These are phyloP conservation scores for Melampsora larici-populina DNA, from an alignment of 1,284 basidiomycete genomes.

Conservation along the genomic window DNA sequence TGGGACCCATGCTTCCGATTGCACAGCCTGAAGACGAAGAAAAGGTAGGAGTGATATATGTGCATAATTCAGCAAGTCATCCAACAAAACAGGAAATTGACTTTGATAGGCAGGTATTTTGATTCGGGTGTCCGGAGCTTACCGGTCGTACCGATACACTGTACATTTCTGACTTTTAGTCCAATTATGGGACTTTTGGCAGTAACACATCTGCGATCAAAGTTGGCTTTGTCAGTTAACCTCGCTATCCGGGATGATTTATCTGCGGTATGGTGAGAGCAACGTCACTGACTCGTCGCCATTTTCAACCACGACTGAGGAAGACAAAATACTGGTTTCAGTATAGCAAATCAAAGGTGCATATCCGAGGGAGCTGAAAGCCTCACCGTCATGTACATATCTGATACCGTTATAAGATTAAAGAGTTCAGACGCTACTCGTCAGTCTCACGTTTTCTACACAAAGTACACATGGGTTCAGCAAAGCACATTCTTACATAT, in stretches of 20 bases:
- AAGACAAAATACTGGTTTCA: not conserved
- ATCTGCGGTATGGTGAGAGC: no score
- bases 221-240: no score
- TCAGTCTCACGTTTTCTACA: no score
- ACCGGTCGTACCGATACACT: slow-evolving; percentile 23
- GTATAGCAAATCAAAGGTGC: not conserved
- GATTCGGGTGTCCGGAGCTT: not conserved
- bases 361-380: not conserved
- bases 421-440: not conserved
- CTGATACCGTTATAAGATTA: not conserved
- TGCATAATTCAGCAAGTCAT: no score
- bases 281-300: slow-evolving; percentile 36
- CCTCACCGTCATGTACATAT: slow-evolving; percentile 24
- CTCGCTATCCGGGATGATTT: no score
- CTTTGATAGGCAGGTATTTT: not conserved
- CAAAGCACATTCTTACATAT: slow-evolving; percentile 14
- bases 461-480: no score
- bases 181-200: slow-evolving; percentile 30
- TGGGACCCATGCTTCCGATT: slow-evolving; percentile 29
- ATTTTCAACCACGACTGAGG: slow-evolving; percentile 15
- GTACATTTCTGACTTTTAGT: slow-evolving; percentile 11
- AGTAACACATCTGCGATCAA: slow-evolving; percentile 19
- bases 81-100: no score
- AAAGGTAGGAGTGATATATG: not conserved
- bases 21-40: slow-evolving; percentile 10